Conservation (phyloP, 2,329 filamentous ascomycete species). For the Fusarium compactum region DNA sequence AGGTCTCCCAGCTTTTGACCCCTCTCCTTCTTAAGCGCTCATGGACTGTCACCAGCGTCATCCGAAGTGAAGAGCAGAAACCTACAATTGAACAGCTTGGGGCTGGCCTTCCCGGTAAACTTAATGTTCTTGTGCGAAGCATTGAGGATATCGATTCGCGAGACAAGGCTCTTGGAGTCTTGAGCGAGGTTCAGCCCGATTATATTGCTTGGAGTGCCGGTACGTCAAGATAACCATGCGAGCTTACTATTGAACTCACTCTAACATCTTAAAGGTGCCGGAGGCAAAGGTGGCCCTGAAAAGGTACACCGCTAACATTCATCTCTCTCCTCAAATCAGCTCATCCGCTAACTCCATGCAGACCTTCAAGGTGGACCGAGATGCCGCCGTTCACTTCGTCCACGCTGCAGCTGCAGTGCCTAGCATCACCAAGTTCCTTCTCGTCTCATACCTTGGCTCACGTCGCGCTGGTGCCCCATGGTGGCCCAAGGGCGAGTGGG, state of each 20-base stretch:
- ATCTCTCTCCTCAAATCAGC: constrained; percentile 1
- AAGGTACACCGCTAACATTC: constrained; percentile 49
- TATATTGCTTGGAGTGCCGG: constrained; percentile 78
- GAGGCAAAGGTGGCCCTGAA: constrained; percentile 68
- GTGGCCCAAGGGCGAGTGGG: constrained; percentile 66
- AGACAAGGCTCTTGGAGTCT: constrained; percentile 70
- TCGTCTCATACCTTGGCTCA: constrained; percentile 71
- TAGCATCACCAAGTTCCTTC: constrained; percentile 70
- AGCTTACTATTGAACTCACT: background rate
- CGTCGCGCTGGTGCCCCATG: constrained; percentile 65
- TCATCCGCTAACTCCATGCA: constrained; percentile 46
- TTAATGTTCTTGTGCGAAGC: constrained; percentile 77
- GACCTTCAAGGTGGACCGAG: constrained; percentile 70
- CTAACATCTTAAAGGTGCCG: constrained; percentile 60
- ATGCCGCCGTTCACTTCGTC: constrained; percentile 73
- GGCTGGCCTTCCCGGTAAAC: constrained; percentile 68
- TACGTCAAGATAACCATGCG: constrained; percentile 48
- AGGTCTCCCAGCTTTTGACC: constrained; percentile 79
- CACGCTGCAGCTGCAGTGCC: constrained; percentile 67
- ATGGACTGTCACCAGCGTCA: constrained; percentile 83
- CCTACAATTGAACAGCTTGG: constrained; percentile 72
- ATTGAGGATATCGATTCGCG: constrained; percentile 77
- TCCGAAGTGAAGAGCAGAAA: constrained; percentile 78
- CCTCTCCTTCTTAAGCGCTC: constrained; percentile 78
- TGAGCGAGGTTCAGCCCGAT: constrained; percentile 71